These are phyloP conservation scores for Fragilaria crotonensis DNA, from an alignment of 108 stramenopile genomes.

Conservation along the genomic window DNA sequence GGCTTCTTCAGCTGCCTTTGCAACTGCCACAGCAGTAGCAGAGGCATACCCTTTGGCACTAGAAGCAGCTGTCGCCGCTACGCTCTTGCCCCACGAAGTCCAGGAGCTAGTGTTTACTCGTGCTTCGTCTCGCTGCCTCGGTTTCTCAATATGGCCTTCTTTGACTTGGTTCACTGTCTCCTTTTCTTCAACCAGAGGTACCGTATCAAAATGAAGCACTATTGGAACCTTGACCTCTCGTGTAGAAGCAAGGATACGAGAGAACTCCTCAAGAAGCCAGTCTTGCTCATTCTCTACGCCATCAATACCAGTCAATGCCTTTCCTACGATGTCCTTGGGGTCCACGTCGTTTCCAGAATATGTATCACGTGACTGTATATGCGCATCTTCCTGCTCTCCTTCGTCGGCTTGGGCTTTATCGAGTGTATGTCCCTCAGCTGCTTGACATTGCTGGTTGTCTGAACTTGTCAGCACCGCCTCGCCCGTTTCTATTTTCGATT, in stretches of 20 bases:
- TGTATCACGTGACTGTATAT: neutral
- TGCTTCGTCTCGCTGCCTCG: neutral
- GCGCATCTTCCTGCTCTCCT: neutral
- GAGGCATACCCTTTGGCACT: too few relatives aligned
- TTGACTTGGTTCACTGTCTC: neutral
- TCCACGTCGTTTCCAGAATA: conserved; percentile 4
- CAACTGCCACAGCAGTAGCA: too few relatives aligned
- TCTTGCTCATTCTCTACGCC: neutral
- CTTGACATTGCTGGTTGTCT: neutral
- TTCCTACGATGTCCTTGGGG: conserved; percentile 10
- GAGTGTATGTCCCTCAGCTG: neutral
- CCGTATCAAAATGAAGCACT: conserved; percentile 7
- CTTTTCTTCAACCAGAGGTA: conserved; percentile 1
- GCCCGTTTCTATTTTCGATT: too few relatives aligned
- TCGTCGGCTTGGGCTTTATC: neutral
- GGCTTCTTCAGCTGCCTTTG: too few relatives aligned
- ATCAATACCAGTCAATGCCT: conserved; percentile 12
- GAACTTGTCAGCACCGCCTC: too few relatives aligned
- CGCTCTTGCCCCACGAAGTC: too few relatives aligned
- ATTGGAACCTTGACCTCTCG: conserved; percentile 17
- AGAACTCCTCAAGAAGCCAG: conserved; percentile 18
- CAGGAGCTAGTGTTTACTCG: neutral
- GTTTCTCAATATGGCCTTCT: conserved; percentile 4
- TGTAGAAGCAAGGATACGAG: conserved; percentile 19
- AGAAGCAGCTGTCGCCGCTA: too few relatives aligned